Conservation (phyloP, 495 filamentous ascomycete species). For the Saxophila tyrrhenica region DNA sequence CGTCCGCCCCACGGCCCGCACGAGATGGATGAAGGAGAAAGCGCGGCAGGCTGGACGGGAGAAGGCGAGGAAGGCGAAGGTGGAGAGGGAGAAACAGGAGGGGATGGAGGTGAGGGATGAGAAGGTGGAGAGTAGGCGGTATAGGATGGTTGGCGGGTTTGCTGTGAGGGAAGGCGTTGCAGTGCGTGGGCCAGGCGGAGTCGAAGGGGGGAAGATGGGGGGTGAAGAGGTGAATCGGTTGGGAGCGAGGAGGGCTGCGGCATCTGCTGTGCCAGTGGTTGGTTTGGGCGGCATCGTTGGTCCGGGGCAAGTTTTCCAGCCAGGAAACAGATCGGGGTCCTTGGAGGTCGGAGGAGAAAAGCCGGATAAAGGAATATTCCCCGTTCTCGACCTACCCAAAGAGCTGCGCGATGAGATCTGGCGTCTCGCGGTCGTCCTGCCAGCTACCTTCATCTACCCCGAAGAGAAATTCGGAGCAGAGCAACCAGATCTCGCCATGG, state of each 20-base stretch:
- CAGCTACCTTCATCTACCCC: slow-evolving; percentile 5
- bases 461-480: slow-evolving; percentile 1
- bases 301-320: too few species aligned
- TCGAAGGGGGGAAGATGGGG: too few species aligned
- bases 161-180: too few species aligned
- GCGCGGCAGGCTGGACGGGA: not conserved
- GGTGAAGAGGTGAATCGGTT: too few species aligned
- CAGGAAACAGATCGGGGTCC: not conserved
- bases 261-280: too few species aligned
- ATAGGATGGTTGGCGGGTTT: too few species aligned
- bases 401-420: slow-evolving; percentile 6
- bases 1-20: not conserved
- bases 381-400: slow-evolving; percentile 7
- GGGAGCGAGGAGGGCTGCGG: too few species aligned
- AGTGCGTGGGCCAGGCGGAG: too few species aligned
- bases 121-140: too few species aligned
- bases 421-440: slow-evolving; percentile 5
- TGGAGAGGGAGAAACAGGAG: not conserved
- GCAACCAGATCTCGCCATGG: slow-evolving; percentile 17
- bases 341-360: too few species aligned
- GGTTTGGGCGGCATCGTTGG: too few species aligned
- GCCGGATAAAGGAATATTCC: not conserved
- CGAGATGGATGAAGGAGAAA: not conserved
- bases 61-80: not conserved
- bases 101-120: not conserved